Evolutionary conservation across 2,329 filamentous ascomycete genomes (phyloP), one percentile per base, ranked within the genome.

Genomic region (Emericellopsis cladophorae): DNA sequence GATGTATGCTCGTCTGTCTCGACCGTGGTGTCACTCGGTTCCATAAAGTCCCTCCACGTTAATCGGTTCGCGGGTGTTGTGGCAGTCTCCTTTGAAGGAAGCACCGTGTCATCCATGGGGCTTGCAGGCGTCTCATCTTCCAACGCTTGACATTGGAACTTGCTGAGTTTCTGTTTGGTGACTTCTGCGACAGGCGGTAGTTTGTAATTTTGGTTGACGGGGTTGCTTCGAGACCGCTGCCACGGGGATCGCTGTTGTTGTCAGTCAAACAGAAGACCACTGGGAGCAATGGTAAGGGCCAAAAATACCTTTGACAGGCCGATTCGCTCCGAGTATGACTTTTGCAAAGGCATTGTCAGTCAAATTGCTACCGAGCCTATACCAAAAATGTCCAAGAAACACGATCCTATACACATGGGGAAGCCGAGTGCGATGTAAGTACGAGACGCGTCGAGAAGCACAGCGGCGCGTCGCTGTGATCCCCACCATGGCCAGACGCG

Each of bases 151-250:
- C 66, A 62, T 40, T 66, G 62, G 46, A 76, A 80, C 42, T 74
- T 72, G 51, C 69, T 72, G 26, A 81, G 64, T 50, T 80, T 81
- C 46, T 63, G 73, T 52, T 74, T 80, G 10, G 77, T 78, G 8
- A 64, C 64, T 26, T 73, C 66, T 32, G 77, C 80, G 11, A 77
- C 64, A 15, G 70, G 67, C 26, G 66, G 61, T 7, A 69, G 55
- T 31, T 57, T 61, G 10, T 60, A 40, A 29, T 51, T 58, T 31
- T 52, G 50, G 33, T 56, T 58, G 36, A 60, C 54, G 5, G 71
- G 65, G 51, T 74, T 64, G 52, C 68, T 75, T 48, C 66, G 70
- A 24, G 70, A 68, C 50, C 73, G 66, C 50, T 69, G 66, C 74
- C 73, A 77, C 52, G 65, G 63, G 39, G 59, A 57, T 43, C 61